These are phyloP conservation scores for Fusarium anguioides DNA, from an alignment of 2,329 filamentous ascomycete species.

Conservation along the genomic window DNA sequence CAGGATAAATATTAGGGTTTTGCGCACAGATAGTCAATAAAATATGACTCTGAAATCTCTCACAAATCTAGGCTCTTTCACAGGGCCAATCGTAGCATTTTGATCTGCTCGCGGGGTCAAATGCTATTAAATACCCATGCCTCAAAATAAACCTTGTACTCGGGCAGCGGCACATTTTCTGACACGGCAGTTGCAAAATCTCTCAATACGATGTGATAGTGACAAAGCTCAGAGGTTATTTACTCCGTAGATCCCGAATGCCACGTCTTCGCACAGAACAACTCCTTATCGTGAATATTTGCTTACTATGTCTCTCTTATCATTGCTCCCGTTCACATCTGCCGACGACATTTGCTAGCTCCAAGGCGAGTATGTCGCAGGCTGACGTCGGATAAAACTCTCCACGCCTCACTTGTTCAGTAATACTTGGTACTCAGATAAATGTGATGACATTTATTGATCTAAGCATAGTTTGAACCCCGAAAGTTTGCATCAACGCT, in stretches of 20 bases:
- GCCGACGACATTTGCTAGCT: constrained; percentile 28
- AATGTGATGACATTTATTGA: background rate
- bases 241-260: background rate
- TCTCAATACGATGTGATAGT: background rate
- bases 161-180: background rate
- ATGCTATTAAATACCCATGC: background rate
- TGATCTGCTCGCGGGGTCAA: too few species aligned
- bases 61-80: too few species aligned
- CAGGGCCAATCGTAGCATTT: too few species aligned
- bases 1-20: too few species aligned
- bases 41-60: too few species aligned
- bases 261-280: background rate
- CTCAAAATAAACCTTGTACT: background rate
- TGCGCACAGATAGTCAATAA: too few species aligned
- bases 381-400: constrained; percentile 20
- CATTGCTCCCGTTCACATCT: constrained; percentile 35
- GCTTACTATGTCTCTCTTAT: constrained; percentile 2
- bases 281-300: background rate
- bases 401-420: constrained; percentile 6
- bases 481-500: background rate
- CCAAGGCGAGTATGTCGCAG: constrained; percentile 24
- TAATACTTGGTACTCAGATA: fast-evolving
- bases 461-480: fast-evolving
- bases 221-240: background rate
- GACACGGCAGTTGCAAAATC: background rate